Base-by-base conservation (phyloP, 2,329 filamentous ascomycete genomes). In the Penicillium sp. region DNA sequence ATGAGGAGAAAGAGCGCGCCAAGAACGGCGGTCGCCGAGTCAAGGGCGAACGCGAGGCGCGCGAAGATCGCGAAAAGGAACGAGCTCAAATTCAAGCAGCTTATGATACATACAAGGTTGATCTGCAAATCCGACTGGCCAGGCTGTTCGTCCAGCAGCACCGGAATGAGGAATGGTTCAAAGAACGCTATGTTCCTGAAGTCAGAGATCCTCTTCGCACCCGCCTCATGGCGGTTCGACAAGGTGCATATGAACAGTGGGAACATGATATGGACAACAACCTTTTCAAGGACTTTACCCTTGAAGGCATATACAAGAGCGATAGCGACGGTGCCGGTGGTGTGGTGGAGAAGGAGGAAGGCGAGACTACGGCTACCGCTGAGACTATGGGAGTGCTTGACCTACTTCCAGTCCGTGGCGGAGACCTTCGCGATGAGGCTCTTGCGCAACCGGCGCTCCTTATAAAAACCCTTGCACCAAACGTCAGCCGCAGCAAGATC, bases 81-180 rank as follows among this genome's bases (percentile, higher is more conserved):
- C 76, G 84, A 50, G 80, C 83, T 16, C 81, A 84, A 68, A 88
- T 88, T 11, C 85, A 88, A 60, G 79, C 80, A 23, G 84, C 84
- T 3, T 88, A 88, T 59, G 85, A 87, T 66, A 73, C 80, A 40
- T 88, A 88, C 76, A 88, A 88, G 70, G 82, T 84, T 65, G 84
- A 86, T 58, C 76, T 87, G 11, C 85, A 87, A 64, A 77, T 85
- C 36, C 83, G 84, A 64, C 93, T 96, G 88, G 92, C 94, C 0
- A 87, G 92, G 63, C 81, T 84, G 1, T 99, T 99, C 72, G 94
- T 99, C 41, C 85, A 88, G 49, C 89, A 92, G 66, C 94, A 99
- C 76, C 96, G 96, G 72, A 87, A 87, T 43, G 94, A 99, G 73
- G 93, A 99, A 72, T 99, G 94, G 94, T 99, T 99, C 78, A 91